Percentiles rank a stretch among this genome's conserved stretches.
Evolutionary conservation across 306 rosid genomes (phyloP).

Genomic region (Vigna unguiculata): DNA sequence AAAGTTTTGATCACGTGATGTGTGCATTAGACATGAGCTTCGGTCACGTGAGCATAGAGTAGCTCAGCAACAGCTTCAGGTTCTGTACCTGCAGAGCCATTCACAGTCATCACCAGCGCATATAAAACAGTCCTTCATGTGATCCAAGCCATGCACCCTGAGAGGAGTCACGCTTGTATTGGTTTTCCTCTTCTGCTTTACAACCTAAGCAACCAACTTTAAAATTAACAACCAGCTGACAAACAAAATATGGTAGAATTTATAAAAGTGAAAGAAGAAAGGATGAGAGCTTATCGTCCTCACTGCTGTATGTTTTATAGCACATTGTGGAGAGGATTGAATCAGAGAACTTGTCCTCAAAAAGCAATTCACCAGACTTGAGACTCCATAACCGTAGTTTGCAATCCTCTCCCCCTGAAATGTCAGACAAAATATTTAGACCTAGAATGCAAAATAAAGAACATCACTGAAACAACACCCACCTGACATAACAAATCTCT

Average conservation of each 20-base stretch:
- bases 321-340: constrained; percentile 71
- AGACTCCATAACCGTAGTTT: constrained; percentile 83
- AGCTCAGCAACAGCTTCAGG: neutral
- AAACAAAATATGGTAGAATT: neutral
- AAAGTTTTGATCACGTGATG: neutral
- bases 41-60: neutral
- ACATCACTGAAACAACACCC: constrained; percentile 34
- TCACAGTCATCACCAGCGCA: constrained; percentile 57
- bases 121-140: constrained; percentile 70
- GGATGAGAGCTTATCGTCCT: constrained; percentile 29
- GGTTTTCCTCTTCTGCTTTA: constrained; percentile 42
- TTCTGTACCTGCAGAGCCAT: neutral
- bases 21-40: neutral
- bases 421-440: constrained; percentile 28
- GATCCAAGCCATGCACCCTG: constrained; percentile 90
- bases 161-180: constrained; percentile 39
- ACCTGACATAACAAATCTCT: constrained; percentile 86
- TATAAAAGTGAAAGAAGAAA: constrained; percentile 31
- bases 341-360: constrained; percentile 77
- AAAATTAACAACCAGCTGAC: constrained; percentile 24
- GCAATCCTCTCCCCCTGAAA: constrained; percentile 91
- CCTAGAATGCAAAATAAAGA: constrained; percentile 29
- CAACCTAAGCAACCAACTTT: constrained; percentile 45
- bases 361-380: constrained; percentile 83
- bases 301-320: constrained; percentile 56